Evolutionary conservation across 75 land plant genomes (phyloP).

Genomic region (Pinus albicaulis): DNA sequence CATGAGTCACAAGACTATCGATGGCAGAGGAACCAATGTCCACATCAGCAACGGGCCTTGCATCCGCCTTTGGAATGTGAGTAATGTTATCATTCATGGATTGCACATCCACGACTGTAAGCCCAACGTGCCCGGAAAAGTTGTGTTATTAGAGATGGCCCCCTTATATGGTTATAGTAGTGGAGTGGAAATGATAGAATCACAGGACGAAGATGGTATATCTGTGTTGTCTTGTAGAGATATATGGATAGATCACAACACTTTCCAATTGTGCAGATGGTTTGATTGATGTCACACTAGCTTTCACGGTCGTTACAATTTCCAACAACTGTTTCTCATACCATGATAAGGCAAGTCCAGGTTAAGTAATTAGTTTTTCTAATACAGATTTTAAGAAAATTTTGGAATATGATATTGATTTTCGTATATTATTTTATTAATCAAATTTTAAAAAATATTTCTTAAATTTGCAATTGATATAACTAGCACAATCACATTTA

Average conservation of each 20-base stretch:
- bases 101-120: slow-evolving; percentile 15
- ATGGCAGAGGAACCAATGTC: slow-evolving; percentile 27
- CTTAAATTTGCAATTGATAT: too few relatives aligned
- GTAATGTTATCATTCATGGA: slow-evolving; percentile 27
- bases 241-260: slow-evolving; percentile 79
- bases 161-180: too few relatives aligned
- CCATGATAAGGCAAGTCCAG: slow-evolving; percentile 50
- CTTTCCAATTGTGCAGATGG: slow-evolving; percentile 47
- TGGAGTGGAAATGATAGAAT: slow-evolving; percentile 6
- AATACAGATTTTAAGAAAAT: not conserved
- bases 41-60: slow-evolving; percentile 32
- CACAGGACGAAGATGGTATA: slow-evolving; percentile 69
- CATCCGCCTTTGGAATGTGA: slow-evolving; percentile 16
- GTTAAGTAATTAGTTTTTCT: not conserved
- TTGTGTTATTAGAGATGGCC: too few relatives aligned
- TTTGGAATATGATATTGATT: too few relatives aligned
- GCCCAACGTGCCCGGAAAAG: too few relatives aligned
- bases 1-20: slow-evolving; percentile 34
- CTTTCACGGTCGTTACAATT: slow-evolving; percentile 58
- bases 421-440: too few relatives aligned
- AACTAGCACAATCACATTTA: too few relatives aligned
- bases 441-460: too few relatives aligned
- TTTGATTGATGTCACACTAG: slow-evolving; percentile 52
- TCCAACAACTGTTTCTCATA: slow-evolving; percentile 65
- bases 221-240: slow-evolving; percentile 27